A percentile compares a stretch with the other conserved stretches of the same genome.
Evolutionary conservation across 2,329 filamentous ascomycete species (phyloP).

Genomic region (Fusarium praegraminearum): DNA sequence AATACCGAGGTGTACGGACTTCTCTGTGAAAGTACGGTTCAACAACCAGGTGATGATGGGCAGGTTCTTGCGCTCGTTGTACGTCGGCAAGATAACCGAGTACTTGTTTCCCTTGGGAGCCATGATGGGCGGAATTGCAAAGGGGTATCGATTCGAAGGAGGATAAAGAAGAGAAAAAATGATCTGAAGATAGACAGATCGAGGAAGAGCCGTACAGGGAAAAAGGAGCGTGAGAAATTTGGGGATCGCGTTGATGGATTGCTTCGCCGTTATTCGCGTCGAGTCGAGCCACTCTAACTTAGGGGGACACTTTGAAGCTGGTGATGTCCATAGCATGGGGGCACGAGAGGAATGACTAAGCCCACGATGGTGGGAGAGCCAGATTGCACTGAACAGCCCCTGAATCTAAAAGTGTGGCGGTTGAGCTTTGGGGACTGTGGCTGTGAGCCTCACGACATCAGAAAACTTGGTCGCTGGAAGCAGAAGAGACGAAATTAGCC

Average conservation of each 20-base stretch:
- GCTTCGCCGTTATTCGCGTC: constrained; percentile 40
- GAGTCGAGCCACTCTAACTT: constrained; percentile 40
- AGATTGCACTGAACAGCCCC: constrained; percentile 44
- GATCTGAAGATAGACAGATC: neutral
- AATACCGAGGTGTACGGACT: constrained; percentile 63
- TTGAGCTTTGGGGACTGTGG: neutral
- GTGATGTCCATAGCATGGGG: constrained; percentile 16
- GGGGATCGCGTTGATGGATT: constrained; percentile 41
- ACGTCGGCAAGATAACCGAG: constrained; percentile 96
- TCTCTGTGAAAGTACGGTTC: constrained; percentile 88
- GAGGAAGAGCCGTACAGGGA: constrained; percentile 24
- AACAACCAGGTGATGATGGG: constrained; percentile 96
- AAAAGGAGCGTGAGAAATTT: constrained; percentile 44
- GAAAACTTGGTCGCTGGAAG: too few relatives aligned
- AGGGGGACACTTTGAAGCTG: constrained; percentile 45
- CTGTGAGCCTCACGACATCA: neutral
- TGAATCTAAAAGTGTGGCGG: constrained; percentile 41
- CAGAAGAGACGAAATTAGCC: too few relatives aligned
- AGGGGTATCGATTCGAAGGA: constrained; percentile 16
- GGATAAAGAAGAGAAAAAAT: neutral
- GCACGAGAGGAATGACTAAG: constrained; percentile 36
- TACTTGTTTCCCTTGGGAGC: constrained; percentile 77
- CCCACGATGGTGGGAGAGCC: constrained; percentile 40
- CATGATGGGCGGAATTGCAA: constrained; percentile 54
- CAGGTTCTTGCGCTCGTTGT: constrained; percentile 97